Percentiles rank a stretch among this genome's conserved stretches.
Evolutionary conservation across 2,329 filamentous ascomycete genomes (phyloP).

Genomic region (Verticillium albo-atrum): DNA sequence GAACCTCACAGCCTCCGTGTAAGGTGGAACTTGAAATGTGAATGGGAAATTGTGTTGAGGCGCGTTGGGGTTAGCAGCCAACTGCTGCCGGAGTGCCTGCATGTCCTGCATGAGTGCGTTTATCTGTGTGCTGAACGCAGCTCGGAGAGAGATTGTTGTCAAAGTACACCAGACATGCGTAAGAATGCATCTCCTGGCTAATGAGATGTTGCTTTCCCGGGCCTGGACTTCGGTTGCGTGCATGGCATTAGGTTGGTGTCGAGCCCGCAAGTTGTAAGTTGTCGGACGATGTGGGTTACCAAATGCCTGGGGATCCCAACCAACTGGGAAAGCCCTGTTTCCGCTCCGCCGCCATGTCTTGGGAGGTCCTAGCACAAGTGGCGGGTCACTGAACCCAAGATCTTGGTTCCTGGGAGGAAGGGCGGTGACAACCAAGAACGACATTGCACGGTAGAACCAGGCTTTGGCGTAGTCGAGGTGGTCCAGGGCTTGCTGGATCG

Average conservation of each 20-base stretch:
- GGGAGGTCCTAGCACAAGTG: neutral
- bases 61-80: neutral
- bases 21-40: conserved; percentile 3
- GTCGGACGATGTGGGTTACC: neutral
- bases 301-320: neutral
- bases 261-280: neutral
- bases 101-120: neutral
- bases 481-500: neutral
- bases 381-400: neutral
- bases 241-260: neutral
- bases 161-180: neutral
- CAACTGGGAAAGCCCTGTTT: neutral
- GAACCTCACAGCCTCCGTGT: neutral
- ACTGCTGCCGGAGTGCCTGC: neutral
- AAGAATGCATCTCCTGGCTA: neutral
- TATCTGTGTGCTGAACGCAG: neutral
- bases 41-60: neutral
- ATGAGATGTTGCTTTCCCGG: neutral
- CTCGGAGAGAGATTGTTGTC: neutral
- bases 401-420: neutral
- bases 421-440: neutral
- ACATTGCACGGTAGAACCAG: conserved; percentile 9
- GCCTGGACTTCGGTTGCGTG: neutral
- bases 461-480: neutral
- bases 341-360: neutral